Conservation (phyloP, 2,329 filamentous ascomycete species). For the Colletotrichum sp. region DNA sequence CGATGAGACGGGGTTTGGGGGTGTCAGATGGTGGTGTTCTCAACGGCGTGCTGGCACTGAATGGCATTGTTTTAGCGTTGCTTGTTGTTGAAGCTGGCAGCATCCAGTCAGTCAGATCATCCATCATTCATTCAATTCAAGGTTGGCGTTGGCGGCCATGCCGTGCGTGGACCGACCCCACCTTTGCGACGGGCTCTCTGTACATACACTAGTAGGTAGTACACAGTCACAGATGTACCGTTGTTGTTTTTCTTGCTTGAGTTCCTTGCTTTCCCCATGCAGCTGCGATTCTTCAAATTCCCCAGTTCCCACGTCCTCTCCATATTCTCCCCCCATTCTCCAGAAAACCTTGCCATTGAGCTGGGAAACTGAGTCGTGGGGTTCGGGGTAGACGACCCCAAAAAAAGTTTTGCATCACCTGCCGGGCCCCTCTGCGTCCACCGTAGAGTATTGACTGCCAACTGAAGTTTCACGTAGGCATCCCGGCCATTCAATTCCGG, state of each 20-base stretch:
- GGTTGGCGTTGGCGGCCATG: background rate
- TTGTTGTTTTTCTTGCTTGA: background rate
- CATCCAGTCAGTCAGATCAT: background rate
- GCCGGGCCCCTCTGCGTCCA: background rate
- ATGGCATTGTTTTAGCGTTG: background rate
- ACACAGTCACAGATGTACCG: too few species aligned
- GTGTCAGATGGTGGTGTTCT: background rate
- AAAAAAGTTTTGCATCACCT: background rate
- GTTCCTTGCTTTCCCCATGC: background rate
- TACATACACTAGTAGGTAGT: background rate
- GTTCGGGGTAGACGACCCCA: background rate
- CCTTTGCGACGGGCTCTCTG: background rate
- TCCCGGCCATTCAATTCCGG: background rate
- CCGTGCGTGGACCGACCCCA: background rate
- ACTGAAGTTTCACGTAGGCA: background rate
- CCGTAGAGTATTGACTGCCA: background rate
- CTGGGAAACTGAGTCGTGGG: constrained; percentile 3
- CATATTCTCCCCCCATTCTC: constrained; percentile 3
- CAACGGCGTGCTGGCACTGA: background rate
- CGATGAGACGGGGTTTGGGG: background rate
- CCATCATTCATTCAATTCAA: background rate
- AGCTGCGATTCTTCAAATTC: background rate
- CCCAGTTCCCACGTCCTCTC: background rate
- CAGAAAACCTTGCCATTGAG: constrained; percentile 12
- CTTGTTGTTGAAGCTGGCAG: background rate